Evolutionary conservation across 805 yeast genomes (phyloP).

Genomic region (Sungouiozyma ichnusensis): DNA sequence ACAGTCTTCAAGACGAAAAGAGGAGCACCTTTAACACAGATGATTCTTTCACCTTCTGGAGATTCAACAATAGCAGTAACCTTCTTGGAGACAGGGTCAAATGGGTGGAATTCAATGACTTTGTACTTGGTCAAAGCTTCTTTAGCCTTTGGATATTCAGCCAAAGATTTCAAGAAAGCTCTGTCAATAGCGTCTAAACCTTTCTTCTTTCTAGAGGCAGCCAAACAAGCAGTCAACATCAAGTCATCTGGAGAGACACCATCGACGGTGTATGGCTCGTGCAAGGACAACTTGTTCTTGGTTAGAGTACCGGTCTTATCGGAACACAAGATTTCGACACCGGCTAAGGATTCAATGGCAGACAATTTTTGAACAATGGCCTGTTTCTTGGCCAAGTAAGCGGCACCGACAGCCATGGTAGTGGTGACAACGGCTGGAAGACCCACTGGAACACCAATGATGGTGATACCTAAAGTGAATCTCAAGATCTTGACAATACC

Average conservation of each 20-base stretch:
- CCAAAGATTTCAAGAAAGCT: conserved; percentile 89
- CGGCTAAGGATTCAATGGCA: conserved; percentile 94
- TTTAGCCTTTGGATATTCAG: conserved; percentile 84
- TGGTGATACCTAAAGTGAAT: conserved; percentile 90
- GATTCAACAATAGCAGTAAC: conserved; percentile 92
- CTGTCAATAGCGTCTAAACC: conserved; percentile 96
- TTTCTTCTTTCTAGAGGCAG: conserved; percentile 96
- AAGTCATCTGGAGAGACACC: conserved; percentile 94
- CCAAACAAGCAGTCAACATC: conserved; percentile 95
- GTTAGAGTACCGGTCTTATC: conserved; percentile 98
- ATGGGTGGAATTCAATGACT: conserved; percentile 92
- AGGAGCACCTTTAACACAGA: conserved; percentile 98
- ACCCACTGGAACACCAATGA: conserved; percentile 98
- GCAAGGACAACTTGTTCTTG: conserved; percentile 90
- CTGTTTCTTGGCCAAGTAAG: conserved; percentile 92
- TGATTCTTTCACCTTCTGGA: conserved; percentile 88
- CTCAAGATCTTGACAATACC: conserved; percentile 79
- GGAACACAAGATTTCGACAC: conserved; percentile 95
- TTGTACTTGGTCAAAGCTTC: conserved; percentile 86
- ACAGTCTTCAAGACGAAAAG: conserved; percentile 92
- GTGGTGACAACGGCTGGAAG: conserved; percentile 97
- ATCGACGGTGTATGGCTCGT: conserved; percentile 95
- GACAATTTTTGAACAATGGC: conserved; percentile 95
- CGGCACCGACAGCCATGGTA: conserved; percentile 99
- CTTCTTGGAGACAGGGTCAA: conserved; percentile 95